These are phyloP conservation scores for Melanopsichium pennsylvanicum DNA, from an alignment of 1,284 basidiomycete species.

Conservation along the genomic window DNA sequence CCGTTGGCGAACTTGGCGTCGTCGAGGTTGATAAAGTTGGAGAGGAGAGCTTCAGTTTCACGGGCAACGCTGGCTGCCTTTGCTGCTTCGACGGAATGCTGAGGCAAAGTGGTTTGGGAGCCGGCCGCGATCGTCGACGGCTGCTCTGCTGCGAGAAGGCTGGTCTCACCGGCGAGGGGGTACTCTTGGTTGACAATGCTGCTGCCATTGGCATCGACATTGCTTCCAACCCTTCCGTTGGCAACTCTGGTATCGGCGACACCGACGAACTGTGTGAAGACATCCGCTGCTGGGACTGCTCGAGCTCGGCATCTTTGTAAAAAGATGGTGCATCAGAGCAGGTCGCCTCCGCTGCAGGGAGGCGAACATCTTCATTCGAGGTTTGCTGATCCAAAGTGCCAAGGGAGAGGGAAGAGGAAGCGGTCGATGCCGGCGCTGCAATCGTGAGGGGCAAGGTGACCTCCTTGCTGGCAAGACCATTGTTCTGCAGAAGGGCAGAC, in stretches of 20 bases:
- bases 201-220: conserved; percentile 55
- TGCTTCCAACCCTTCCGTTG: conserved; percentile 22
- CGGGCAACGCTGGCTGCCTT: conserved; percentile 34
- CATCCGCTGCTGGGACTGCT: conserved; percentile 63
- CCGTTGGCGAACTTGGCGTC: conserved; percentile 36
- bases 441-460: conserved; percentile 30
- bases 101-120: conserved; percentile 20
- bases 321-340: conserved; percentile 41
- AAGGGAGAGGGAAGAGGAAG: conserved; percentile 31
- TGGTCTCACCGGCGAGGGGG: conserved; percentile 25
- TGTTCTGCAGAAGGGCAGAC: conserved; percentile 28
- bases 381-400: conserved; percentile 25
- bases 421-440: conserved; percentile 56
- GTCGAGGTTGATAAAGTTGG: conserved; percentile 47
- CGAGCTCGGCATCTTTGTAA: conserved; percentile 34
- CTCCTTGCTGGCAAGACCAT: conserved; percentile 23
- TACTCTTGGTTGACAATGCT: conserved; percentile 46
- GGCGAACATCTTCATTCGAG: conserved; percentile 56
- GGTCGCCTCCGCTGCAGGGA: conserved; percentile 65
- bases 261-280: conserved; percentile 29
- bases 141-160: conserved; percentile 27
- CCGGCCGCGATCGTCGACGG: conserved; percentile 35
- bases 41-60: conserved; percentile 54
- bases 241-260: conserved; percentile 19
- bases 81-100: conserved; percentile 33